Evolutionary conservation across 192 early-diverging fungal genomes (phyloP), one percentile per base, ranked within the genome.

Genomic region (Paraglomus occultum): DNA sequence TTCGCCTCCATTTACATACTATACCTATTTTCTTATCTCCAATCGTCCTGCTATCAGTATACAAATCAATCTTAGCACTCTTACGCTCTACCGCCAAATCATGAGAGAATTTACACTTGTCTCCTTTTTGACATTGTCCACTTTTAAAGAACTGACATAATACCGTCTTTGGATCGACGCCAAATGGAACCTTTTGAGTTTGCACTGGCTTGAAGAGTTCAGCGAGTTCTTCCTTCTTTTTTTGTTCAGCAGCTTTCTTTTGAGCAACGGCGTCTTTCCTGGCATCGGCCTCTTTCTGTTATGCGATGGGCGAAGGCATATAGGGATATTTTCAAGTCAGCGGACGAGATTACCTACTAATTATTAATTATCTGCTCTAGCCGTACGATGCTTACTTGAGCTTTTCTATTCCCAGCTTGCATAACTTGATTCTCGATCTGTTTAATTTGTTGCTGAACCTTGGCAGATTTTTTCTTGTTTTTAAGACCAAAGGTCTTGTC

Each of bases 401-500:
- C 70, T 73, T 91, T 86, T 67, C 83, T 70, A 76, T 82, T 83
- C 50, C 79, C 84, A 11, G 79, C 71, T 10, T 79, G 67, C 74
- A 81, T 77, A 60, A 89, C 93, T 77, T 99, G 97, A 59, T 82
- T 75, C 75, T 95, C 80, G 20, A 98, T 94, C 74, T 94, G 91
- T 76, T 95, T 83, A 53, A 99, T 93, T 87, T 92, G 96, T 61
- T 91, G 84, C 3, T 78, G 76, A 23, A 96, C 94, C 80, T 99
- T 99, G 62, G 84, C 84, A 31, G 94, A 95, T 69, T 93, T 95
- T 82, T 98, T 97, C 79, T 98, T 98, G 85, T 98, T 98, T 75
- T 99, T 99, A 51, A 99, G 83, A 49, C 97, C 95, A 82, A 99
- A 97, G 51, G 95, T 97, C 86, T 95, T 95, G 82, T 98, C 96